A percentile compares a stretch with the other conserved stretches of the same genome.
These are phyloP conservation scores for Diutina catenulata DNA, from an alignment of 1,139 yeast species.

Conservation along the genomic window DNA sequence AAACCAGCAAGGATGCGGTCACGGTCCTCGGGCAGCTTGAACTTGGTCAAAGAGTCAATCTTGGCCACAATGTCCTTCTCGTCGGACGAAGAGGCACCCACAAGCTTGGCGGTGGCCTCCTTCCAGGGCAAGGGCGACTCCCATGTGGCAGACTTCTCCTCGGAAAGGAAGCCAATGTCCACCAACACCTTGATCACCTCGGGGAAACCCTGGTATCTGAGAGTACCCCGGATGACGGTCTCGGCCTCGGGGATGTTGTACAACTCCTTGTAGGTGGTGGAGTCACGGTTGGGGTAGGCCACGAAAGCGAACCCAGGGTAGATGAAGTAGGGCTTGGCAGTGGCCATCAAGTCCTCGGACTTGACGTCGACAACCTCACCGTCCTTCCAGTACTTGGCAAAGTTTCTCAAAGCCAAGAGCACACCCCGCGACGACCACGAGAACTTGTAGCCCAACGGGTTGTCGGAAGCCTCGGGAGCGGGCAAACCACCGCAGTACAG, in stretches of 20 bases:
- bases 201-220: conserved; percentile 97
- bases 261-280: conserved; percentile 84
- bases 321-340: conserved; percentile 91
- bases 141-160: conserved; percentile 38
- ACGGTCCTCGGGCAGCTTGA: conserved; percentile 75
- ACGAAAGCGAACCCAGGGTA: conserved; percentile 94
- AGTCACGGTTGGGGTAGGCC: conserved; percentile 96
- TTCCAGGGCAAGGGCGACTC: conserved; percentile 50
- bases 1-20: conserved; percentile 80
- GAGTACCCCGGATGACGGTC: conserved; percentile 91
- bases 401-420: conserved; percentile 84
- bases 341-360: conserved; percentile 88
- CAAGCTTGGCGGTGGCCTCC: conserved; percentile 65
- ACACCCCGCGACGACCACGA: conserved; percentile 99
- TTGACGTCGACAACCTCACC: conserved; percentile 72
- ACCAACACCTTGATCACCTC: conserved; percentile 93
- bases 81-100: conserved; percentile 59
- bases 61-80: conserved; percentile 67
- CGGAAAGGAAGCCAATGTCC: conserved; percentile 85
- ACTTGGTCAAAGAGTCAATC: conserved; percentile 66
- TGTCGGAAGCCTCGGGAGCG: conserved; percentile 94
- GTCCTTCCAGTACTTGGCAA: conserved; percentile 80
- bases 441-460: conserved; percentile 96
- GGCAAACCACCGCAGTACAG: conserved; percentile 99
- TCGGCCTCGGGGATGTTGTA: conserved; percentile 96